Evolutionary conservation across 2,329 filamentous ascomycete genomes (phyloP), one percentile per base, ranked within the genome.

Genomic region (Trichoderma afroharzianum): DNA sequence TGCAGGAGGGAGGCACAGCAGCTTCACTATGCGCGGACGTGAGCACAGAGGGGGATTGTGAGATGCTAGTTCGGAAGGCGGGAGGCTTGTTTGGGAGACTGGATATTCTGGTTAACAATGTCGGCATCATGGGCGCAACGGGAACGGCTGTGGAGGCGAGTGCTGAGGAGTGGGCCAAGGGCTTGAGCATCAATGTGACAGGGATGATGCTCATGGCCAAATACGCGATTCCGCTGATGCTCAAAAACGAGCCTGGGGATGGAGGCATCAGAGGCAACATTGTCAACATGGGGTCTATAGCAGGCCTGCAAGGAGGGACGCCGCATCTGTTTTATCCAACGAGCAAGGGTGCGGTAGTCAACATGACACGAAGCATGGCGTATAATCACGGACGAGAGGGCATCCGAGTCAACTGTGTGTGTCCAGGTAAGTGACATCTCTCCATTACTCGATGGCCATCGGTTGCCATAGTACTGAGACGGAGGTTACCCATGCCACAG

Each of bases 151-250:
- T 88, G 2, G 86, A 89, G 0, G 86, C 91, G 0, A 87, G 91
- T 75, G 86, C 90, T 82, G 83, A 78, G 0, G 81, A 83, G 12
- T 92, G 88, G 88, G 82, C 85, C 0, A 83, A 82, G 64, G 84
- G 85, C 0, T 82, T 92, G 69, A 84, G 89, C 58, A 81, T 91
- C 61, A 92, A 92, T 75, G 87, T 92, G 4, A 85, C 84, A 5
- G 89, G 86, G 74, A 92, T 92, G 89, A 86, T 91, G 33, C 81
- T 87, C 69, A 91, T 92, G 88, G 82, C 83, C 21, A 90, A 90
- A 75, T 86, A 87, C 74, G 85, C 85, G 0, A 85, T 92, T 33
- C 90, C 89, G 0, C 85, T 81, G 3, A 92, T 92, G 89, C 73
- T 74, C 28, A 83, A 82, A 70, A 90, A 90, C 69, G 80, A 83